Evolutionary conservation across 2,329 filamentous ascomycete genomes (phyloP).

Genomic region (Penicillium brasilianum): DNA sequence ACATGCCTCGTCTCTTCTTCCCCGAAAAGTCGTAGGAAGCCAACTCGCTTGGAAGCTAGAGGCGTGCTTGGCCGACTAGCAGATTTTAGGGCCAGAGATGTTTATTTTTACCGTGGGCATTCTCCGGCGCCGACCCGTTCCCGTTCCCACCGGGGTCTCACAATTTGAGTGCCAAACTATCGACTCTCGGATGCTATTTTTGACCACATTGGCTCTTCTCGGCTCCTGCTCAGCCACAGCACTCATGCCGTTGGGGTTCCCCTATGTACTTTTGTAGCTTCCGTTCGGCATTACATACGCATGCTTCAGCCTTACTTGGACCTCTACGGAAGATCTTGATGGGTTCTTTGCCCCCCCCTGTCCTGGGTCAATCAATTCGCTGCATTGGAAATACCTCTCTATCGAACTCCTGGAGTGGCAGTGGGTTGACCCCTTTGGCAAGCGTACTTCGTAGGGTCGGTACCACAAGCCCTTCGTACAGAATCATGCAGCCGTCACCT

Average conservation of each 20-base stretch:
- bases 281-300: background rate
- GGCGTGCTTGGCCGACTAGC: background rate
- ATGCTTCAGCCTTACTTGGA: constrained; percentile 3
- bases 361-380: background rate
- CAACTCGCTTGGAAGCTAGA: background rate
- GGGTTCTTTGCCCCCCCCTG: background rate
- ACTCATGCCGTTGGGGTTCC: background rate
- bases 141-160: constrained; percentile 10
- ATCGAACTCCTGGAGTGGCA: background rate
- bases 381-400: background rate
- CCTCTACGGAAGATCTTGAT: background rate
- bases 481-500: background rate
- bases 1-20: constrained; percentile 1
- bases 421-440: background rate
- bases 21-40: background rate
- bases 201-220: background rate
- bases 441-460: background rate
- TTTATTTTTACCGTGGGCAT: constrained; percentile 12
- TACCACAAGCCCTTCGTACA: background rate
- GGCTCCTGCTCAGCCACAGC: constrained; percentile 1
- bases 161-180: constrained; percentile 9
- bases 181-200: constrained; percentile 10
- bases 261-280: background rate
- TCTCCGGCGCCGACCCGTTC: background rate
- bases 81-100: background rate